Evolutionary conservation across 2,329 filamentous ascomycete species (phyloP).

Genomic region (Cercospora sp.): DNA sequence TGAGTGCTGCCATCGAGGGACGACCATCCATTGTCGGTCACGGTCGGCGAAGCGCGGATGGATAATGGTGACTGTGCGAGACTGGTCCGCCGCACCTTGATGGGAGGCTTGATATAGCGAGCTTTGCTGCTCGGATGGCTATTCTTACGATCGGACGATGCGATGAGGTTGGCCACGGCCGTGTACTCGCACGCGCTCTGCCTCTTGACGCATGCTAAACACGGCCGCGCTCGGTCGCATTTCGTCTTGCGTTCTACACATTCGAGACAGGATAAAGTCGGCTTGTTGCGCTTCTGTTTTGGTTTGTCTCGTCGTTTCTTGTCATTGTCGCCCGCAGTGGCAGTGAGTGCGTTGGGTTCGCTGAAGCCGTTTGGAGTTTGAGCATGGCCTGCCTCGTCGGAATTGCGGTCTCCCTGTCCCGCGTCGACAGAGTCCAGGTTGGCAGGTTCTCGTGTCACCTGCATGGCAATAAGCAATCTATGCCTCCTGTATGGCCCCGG

Average conservation of each 20-base stretch:
- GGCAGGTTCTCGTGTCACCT: background rate
- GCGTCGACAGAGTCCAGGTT: background rate
- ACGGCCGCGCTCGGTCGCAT: constrained; percentile 73
- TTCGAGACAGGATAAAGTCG: constrained; percentile 74
- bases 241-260: constrained; percentile 84
- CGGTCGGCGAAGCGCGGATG: constrained; percentile 29
- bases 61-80: constrained; percentile 26
- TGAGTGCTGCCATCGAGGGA: constrained; percentile 30
- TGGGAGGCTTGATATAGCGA: constrained; percentile 39
- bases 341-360: constrained; percentile 23
- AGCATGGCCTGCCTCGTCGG: constrained; percentile 63
- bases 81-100: constrained; percentile 38
- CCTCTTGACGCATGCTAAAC: constrained; percentile 66
- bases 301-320: constrained; percentile 25
- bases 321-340: background rate
- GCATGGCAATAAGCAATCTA: constrained; percentile 10
- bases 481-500: constrained; percentile 6
- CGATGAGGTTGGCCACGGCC: constrained; percentile 71
- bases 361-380: constrained; percentile 69
- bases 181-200: constrained; percentile 76
- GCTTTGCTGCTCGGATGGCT: constrained; percentile 29
- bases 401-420: background rate
- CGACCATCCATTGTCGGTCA: constrained; percentile 35
- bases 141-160: constrained; percentile 50
- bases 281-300: constrained; percentile 82